A percentile compares a stretch with the other conserved stretches of the same genome.
phyloP scores from a whole-genome alignment of 2,329 filamentous ascomycete species.

The Talaromyces marneffei region DNA sequence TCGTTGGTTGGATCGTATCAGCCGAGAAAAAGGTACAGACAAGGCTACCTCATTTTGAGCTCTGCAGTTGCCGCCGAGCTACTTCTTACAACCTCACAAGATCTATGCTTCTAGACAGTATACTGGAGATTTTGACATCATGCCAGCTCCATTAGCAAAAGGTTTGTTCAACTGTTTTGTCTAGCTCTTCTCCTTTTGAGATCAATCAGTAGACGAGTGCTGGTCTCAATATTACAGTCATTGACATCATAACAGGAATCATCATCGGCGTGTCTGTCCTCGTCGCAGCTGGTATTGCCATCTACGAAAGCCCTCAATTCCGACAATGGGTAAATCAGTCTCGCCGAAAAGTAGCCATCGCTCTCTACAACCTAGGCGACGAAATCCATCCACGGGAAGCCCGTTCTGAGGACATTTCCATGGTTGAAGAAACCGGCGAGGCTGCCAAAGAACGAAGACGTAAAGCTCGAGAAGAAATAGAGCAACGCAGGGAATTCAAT shows the following conservation, averaged over 20 bases:
- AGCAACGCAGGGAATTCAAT: slow-evolving; percentile 37
- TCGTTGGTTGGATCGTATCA: background rate
- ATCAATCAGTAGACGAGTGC: background rate
- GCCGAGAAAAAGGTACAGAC: background rate
- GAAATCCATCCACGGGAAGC: slow-evolving; percentile 49
- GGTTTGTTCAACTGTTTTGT: slow-evolving; percentile 28
- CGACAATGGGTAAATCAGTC: slow-evolving; percentile 58
- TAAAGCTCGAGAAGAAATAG: slow-evolving; percentile 41
- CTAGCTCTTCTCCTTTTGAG: too few species aligned
- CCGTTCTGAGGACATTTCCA: slow-evolving; percentile 41
- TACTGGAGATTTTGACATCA: slow-evolving; percentile 20
- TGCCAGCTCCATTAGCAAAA: slow-evolving; percentile 46
- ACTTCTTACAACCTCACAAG: background rate
- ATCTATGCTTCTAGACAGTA: background rate
- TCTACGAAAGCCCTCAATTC: slow-evolving; percentile 59
- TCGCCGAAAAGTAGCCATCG: slow-evolving; percentile 55
- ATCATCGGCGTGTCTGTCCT: slow-evolving; percentile 58
- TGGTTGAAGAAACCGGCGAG: slow-evolving; percentile 41
- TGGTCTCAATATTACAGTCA: background rate
- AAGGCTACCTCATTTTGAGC: background rate
- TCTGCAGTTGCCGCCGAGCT: background rate
- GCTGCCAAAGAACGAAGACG: slow-evolving; percentile 42
- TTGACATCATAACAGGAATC: slow-evolving; percentile 44
- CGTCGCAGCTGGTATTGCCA: slow-evolving; percentile 57
- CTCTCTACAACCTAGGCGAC: slow-evolving; percentile 55